phyloP scores from a whole-genome alignment of 768 basidiomycete species.

The Hygrocybe coccinea region DNA sequence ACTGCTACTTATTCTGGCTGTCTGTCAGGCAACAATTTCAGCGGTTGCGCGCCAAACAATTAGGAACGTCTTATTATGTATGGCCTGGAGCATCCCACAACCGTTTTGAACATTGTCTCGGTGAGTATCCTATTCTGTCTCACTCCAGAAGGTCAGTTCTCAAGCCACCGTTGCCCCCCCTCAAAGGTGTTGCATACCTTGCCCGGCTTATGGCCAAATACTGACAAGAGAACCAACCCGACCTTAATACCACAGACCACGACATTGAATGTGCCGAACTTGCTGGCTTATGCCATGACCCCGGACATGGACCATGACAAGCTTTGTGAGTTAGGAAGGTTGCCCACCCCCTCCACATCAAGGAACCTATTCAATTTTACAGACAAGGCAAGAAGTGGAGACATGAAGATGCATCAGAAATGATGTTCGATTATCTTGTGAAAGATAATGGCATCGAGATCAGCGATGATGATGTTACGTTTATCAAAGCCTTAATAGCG shows the following conservation, averaged over 20 bases:
- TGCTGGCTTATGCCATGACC: slow-evolving; percentile 79
- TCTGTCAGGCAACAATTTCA: slow-evolving; percentile 64
- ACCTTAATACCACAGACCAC: slow-evolving; percentile 60
- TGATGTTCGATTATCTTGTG: slow-evolving; percentile 75
- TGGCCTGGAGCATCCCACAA: slow-evolving; percentile 78
- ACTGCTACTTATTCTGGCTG: not conserved
- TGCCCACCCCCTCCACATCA: not conserved
- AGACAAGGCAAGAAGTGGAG: slow-evolving; percentile 52
- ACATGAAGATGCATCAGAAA: slow-evolving; percentile 75
- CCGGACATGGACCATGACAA: slow-evolving; percentile 74
- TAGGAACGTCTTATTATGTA: slow-evolving; percentile 70
- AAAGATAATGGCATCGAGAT: slow-evolving; percentile 51
- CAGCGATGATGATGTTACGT: slow-evolving; percentile 42
- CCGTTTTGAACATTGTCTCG: slow-evolving; percentile 81
- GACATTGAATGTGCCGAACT: slow-evolving; percentile 75
- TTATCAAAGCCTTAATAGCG: slow-evolving; percentile 76
- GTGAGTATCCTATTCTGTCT: slow-evolving; percentile 32
- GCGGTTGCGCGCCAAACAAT: slow-evolving; percentile 70
- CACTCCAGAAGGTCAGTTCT: not conserved
- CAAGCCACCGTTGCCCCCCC: slow-evolving; percentile 2
- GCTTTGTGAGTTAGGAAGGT: slow-evolving; percentile 47
- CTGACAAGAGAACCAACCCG: slow-evolving; percentile 53
- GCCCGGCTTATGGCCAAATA: slow-evolving; percentile 59
- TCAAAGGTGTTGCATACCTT: slow-evolving; percentile 69
- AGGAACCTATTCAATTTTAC: not conserved